Base-by-base conservation (phyloP, 164 flowering plant species). In the Macadamia tetraphylla region DNA sequence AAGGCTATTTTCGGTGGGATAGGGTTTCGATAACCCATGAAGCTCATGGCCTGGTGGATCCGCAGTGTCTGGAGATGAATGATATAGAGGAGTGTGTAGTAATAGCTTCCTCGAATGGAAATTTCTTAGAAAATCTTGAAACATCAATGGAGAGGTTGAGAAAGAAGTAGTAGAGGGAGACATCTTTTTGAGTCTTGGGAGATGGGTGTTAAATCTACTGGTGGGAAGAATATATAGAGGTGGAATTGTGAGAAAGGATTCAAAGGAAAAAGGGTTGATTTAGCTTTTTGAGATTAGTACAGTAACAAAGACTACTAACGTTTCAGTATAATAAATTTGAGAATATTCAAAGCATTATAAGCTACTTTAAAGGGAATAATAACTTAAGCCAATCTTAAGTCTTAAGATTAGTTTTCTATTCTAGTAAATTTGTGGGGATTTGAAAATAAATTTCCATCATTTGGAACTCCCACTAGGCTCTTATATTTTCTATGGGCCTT, bases 71-170 rank as follows among this genome's bases (percentile, higher is more conserved):
- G 18, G 57, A 6, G 73, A 51, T 12, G 76, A 31, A 5, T 70
- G 75, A 66, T 67, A 3, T 30, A 73, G 64, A 42, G 76, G 73
- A 69, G 43, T 67, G 48, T 73, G 81, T 7, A 77, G 76, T 9
- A 82, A 74, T 62, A 79, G 30, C 67, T 79, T 84, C 62, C 87
- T 80, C 6, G 85, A 68, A 74, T 77, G 69, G 15, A 71, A 67
- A 29, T 71, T 51, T 40, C 70, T 71, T 30, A 62, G 56, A n/a
- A 61, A 63, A n/a, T 68, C 55, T 60, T 73, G 76, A n/a, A 60
- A 17, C 23, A 55, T 10, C 6, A 5, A 6, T 43, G 62, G 29
- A 18, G 60, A 10, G 32, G 32, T 15, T 9, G 64, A 3, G 3
- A 51, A 71, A 18, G 58, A 64, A 60, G 57, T 12, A 53, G 17